Evolutionary conservation across 257 asterid species (phyloP), one percentile per base, ranked within the genome.

Genomic region (Nicotiana benthamiana): DNA sequence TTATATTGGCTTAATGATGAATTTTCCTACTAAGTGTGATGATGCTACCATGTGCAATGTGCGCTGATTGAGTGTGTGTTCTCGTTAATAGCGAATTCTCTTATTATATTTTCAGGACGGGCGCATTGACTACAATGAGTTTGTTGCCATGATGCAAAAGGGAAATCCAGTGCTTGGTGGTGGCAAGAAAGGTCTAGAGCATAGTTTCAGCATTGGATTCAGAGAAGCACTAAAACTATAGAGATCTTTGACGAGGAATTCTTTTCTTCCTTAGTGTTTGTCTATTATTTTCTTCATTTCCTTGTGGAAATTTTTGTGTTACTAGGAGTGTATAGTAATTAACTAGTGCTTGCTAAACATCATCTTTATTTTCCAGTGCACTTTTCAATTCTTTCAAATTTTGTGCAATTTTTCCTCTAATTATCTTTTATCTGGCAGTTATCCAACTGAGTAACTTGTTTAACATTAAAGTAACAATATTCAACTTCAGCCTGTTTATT

Each of bases 31-130:
- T 51, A 51, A 3, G 0, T 51, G 2, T 51, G 18, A 3, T 51
- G 56, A 13, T 51, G 18, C 8, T 36, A 53, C 65, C 36, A 24
- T 53, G 52, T 20, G 24, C 18, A 24, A 34, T 61, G 16, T 30
- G 10, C 52, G 46, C 4, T 75, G 66, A 63, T 75, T 24, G 40
- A 15, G 34, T 75, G 22, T 43, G 28, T 52, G 9, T 0, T 32
- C 70, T 62, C 52, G 8, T 9, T 4, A 13, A 18, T 9, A 18
- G 60, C 32, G 20, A 62, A 16, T 1, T 12, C 17, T 32, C 18
- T 68, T 60, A 17, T 7, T n/a, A 60, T 36, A 53, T 54, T 79
- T 86, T 86, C 92, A 94, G 98, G 98, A 94, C 48, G 98, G 98
- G 0, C 92, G 90, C 18, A 85, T 87, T 26, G 90, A 87, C 64